Evolutionary conservation across 129 eudicot genomes (phyloP), one percentile per base, ranked within the genome.

Genomic region (Flaveria linearis): DNA sequence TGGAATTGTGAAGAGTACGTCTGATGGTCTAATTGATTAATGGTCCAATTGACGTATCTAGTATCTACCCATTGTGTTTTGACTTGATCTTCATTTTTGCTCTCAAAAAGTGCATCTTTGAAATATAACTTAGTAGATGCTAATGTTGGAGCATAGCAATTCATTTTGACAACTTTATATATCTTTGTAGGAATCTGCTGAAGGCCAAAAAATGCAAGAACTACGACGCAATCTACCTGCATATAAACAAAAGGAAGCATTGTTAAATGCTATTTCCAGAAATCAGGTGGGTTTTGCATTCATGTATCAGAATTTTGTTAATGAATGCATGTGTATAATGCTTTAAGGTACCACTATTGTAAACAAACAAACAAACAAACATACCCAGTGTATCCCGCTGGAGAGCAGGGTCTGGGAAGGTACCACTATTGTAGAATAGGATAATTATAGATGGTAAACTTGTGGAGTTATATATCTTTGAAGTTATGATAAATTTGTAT

Each of bases 161-260:
- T 69, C 50, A 33, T 63, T 60, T 65, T 71, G 74, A 64, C 39
- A 22, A 26, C 62, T 74, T 57, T 45, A 17, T 71, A 0, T 66
- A 47, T 62, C 66, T 64, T 41, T 77, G 30, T 71, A 93, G 98
- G 95, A 83, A 82, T 90, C 98, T 80, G 77, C 77, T 22, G 96
- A 93, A 86, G 98, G 98, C 73, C 92, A 90, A 75, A 90, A 81
- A 84, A 93, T 93, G 98, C 86, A 82, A 85, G 92, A 93, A 71
- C 72, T 90, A 49, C 93, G 98, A 3, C 87, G 70, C 72, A 90
- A 84, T 80, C 88, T 93, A 70, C 98, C 98, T 62, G 84, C 97
- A 51, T 84, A 88, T 82, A 87, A 90, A 87, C 97, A 87, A 81
- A 93, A 82, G 78, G 98, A 85, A 42, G 79, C 88, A 57, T 79